phyloP scores from a whole-genome alignment of 1,284 basidiomycete genomes.

The Cystobasidiaceae sp. region DNA sequence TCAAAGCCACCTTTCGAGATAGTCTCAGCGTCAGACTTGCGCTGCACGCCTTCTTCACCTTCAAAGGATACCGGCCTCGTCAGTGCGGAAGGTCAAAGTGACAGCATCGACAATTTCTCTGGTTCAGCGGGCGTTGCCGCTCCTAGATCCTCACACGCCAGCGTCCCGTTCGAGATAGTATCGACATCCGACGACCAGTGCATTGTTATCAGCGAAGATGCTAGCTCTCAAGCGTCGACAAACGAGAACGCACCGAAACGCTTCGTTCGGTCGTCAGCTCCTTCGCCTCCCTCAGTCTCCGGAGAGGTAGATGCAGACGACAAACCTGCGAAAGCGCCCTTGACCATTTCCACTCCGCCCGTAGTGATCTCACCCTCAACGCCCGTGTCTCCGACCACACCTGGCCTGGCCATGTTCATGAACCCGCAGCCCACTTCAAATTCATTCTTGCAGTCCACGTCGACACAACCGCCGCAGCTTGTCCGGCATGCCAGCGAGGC shows the following conservation, averaged over 20 bases:
- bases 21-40: constrained; percentile 6
- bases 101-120: too few relatives aligned
- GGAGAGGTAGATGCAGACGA: not conserved
- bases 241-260: too few relatives aligned
- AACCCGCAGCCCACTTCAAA: not conserved
- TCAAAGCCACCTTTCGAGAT: constrained; percentile 8
- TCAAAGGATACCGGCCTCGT: too few relatives aligned
- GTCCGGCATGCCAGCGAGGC: constrained; percentile 15
- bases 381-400: not conserved
- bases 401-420: not conserved
- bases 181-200: too few relatives aligned
- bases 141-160: too few relatives aligned
- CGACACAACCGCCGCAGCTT: not conserved
- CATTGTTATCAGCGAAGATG: too few relatives aligned
- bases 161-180: too few relatives aligned
- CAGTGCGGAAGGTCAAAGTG: too few relatives aligned
- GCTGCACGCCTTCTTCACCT: too few relatives aligned
- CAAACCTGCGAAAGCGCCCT: not conserved
- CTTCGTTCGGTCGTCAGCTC: constrained; percentile 11
- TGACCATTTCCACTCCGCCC: constrained; percentile 8
- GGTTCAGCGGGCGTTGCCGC: too few relatives aligned
- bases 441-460: not conserved
- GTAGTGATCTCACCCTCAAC: constrained; percentile 19
- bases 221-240: too few relatives aligned
- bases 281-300: constrained; percentile 13